phyloP scores from a whole-genome alignment of 257 asterid genomes.

The Solanum etuberosum region DNA sequence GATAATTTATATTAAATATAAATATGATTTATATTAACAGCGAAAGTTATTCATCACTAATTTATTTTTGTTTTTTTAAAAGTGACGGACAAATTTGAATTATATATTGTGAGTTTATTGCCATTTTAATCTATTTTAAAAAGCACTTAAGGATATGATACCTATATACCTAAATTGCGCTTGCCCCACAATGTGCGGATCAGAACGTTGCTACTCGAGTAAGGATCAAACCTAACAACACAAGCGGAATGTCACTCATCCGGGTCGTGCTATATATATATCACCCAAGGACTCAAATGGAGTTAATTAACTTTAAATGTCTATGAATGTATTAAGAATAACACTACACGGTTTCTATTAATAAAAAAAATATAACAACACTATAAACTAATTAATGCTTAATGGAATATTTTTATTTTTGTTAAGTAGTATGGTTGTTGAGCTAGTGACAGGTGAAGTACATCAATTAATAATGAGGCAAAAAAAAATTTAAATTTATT shows the following conservation, averaged over 20 bases:
- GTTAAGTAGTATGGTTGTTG: not conserved
- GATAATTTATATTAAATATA: no score
- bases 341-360: not conserved
- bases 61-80: no score
- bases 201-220: no score
- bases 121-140: no score
- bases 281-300: not conserved
- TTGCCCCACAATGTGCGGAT: rapidly evolving
- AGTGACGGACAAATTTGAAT: no score
- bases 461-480: not conserved
- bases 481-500: not conserved
- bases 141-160: no score
- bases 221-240: rapidly evolving
- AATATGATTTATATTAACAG: no score
- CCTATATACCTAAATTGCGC: no score
- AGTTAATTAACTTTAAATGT: not conserved
- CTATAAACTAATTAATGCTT: not conserved
- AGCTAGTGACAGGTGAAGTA: not conserved
- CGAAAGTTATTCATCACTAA: no score
- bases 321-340: no score
- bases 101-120: no score
- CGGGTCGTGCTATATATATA: no score
- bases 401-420: not conserved
- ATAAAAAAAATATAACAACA: not conserved
- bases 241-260: not conserved